A percentile compares a stretch with the other conserved stretches of the same genome.
Conservation (phyloP, 2,329 filamentous ascomycete genomes). For the Verticillium tricorpus region DNA sequence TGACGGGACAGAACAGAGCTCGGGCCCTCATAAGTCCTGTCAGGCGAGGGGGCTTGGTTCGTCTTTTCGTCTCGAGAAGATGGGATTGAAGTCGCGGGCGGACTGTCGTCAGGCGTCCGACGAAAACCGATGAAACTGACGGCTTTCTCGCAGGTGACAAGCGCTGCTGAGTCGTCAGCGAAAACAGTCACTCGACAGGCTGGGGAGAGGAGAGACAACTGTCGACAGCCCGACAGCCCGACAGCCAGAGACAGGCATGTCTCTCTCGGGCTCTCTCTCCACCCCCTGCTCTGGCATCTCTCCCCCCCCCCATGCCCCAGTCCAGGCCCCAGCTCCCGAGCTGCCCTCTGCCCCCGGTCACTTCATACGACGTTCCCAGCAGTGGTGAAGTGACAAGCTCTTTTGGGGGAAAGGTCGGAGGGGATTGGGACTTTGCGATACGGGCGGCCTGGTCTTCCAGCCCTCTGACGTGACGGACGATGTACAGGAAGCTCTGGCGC, state of each 20-base stretch:
- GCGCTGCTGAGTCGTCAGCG: neutral
- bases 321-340: neutral
- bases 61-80: neutral
- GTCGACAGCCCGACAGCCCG: neutral
- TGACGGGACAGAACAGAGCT: neutral
- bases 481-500: neutral
- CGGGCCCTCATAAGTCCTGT: too few species aligned
- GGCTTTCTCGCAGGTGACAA: neutral
- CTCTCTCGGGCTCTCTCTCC: neutral
- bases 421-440: neutral
- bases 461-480: neutral
- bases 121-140: neutral
- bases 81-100: neutral
- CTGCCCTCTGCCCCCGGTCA: neutral
- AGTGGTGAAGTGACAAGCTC: neutral
- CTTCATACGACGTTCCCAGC: neutral
- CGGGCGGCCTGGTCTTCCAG: neutral
- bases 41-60: neutral
- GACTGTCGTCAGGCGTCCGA: neutral
- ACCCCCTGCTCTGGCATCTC: neutral
- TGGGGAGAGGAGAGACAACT: neutral
- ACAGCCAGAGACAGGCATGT: neutral
- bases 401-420: neutral
- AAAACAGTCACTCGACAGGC: neutral
- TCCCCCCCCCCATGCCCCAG: neutral